These are phyloP conservation scores for Brettanomyces custersianus DNA, from an alignment of 805 yeast genomes.

Conservation along the genomic window DNA sequence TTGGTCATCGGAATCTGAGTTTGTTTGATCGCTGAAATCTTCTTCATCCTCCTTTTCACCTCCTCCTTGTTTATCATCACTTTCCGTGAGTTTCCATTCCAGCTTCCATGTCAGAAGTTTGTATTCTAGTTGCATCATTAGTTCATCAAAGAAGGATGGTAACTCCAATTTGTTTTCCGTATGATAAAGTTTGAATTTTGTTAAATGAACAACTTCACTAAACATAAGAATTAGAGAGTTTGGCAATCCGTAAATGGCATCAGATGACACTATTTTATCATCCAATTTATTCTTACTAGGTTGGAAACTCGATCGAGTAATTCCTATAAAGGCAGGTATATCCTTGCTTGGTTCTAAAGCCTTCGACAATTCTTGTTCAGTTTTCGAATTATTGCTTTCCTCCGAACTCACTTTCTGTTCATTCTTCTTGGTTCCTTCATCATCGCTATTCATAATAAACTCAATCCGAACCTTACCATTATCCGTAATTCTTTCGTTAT, in stretches of 20 bases:
- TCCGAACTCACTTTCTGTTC: slow-evolving; percentile 5
- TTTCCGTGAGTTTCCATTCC: slow-evolving; percentile 55
- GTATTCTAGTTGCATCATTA: slow-evolving; percentile 34
- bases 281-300: slow-evolving; percentile 34
- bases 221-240: slow-evolving; percentile 67
- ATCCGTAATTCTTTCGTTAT: slow-evolving; percentile 33
- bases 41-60: background rate
- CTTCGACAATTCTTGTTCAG: background rate
- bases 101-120: slow-evolving; percentile 57
- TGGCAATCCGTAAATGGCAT: slow-evolving; percentile 78
- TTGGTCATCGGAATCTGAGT: background rate
- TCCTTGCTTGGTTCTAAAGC: slow-evolving; percentile 8
- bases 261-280: slow-evolving; percentile 59
- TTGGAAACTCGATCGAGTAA: slow-evolving; percentile 31
- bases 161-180: slow-evolving; percentile 26
- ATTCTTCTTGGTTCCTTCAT: slow-evolving; percentile 6
- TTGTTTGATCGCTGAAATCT: background rate
- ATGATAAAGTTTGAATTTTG: slow-evolving; percentile 52
- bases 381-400: slow-evolving; percentile 4
- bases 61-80: slow-evolving; percentile 15
- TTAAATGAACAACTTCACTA: slow-evolving; percentile 59
- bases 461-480: slow-evolving; percentile 42
- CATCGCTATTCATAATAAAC: slow-evolving; percentile 27
- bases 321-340: slow-evolving; percentile 34
- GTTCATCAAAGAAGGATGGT: slow-evolving; percentile 26